Conservation (phyloP, 1,139 yeast species). For the Diutina catenulata region DNA sequence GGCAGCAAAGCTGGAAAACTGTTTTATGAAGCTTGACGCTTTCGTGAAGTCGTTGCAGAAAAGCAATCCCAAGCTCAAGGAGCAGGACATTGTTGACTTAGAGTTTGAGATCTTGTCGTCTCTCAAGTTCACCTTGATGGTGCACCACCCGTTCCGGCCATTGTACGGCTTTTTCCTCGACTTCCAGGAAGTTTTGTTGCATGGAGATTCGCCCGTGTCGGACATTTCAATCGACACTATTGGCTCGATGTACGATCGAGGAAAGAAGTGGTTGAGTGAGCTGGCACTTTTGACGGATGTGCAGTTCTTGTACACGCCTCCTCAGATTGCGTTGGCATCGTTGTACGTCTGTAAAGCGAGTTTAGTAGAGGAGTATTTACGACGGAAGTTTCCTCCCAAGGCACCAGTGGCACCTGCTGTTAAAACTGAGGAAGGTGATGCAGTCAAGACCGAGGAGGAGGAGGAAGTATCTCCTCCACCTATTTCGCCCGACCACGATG, state of each 20-base stretch:
- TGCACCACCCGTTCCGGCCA: constrained; percentile 82
- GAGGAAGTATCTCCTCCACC: constrained; percentile 1
- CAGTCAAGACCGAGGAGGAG: constrained; percentile 7
- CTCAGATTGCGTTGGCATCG: constrained; percentile 89
- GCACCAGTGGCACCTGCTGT: constrained; percentile 6
- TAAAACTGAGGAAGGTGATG: constrained; percentile 9
- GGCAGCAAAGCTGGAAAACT: constrained; percentile 89
- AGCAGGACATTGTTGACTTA: constrained; percentile 57
- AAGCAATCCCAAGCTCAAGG: constrained; percentile 39
- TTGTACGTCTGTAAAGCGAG: constrained; percentile 54
- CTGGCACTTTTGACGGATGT: constrained; percentile 63
- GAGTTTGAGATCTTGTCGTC: constrained; percentile 72
- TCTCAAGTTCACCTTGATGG: constrained; percentile 65
- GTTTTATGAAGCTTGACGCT: constrained; percentile 75
- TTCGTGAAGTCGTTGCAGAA: constrained; percentile 48
- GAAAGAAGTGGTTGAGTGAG: constrained; percentile 52
- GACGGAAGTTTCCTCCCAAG: constrained; percentile 30
- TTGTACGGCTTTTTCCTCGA: constrained; percentile 89
- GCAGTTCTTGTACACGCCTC: constrained; percentile 73
- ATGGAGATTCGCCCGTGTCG: constrained; percentile 17
- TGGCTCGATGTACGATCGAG: constrained; percentile 52
- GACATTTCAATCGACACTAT: constrained; percentile 31
- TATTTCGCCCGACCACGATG: constrained; percentile 6
- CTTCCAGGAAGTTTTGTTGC: constrained; percentile 51
- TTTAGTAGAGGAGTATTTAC: constrained; percentile 55